Evolutionary conservation across 768 basidiomycete species (phyloP), one percentile per base, ranked within the genome.

Genomic region (Cantharellus anzutake): DNA sequence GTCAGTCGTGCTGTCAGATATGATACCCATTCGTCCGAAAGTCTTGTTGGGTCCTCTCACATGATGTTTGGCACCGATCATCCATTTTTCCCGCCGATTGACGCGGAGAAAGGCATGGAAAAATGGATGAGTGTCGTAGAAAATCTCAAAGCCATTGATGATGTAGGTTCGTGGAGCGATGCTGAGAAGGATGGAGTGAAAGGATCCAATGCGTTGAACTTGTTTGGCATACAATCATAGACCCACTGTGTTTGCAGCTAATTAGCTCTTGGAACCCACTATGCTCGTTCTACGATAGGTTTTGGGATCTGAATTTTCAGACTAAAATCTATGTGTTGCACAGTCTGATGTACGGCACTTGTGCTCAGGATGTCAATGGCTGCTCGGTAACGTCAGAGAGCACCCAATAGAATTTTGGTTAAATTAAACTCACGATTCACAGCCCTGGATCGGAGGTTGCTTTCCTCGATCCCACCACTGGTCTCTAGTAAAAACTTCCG

Each of bases 241-340:
- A 37, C 59, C 53, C 20, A 73, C 62, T 69, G 92, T 61, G 90
- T 92, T 67, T 74, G 76, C 63, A 66, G 84, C 59, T 35, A 59
- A 56, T 7, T 42, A 56, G 41, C 42, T 2, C 14, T 55, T 14
- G 52, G 38, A 14, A 55, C 11, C 5, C 41, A 57, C 60, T 5
- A 42, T 29, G 4, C 3, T 38, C 34, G 52, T 11, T 4, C 55
- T 35, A 3, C 40, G 3, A 40, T 5, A 35, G 11, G 11, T 37
- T 63, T 62, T 11, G 61, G 52, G n/a, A 55, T 77, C 71, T 93
- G 91, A 62, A 98, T 84, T 78, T 98, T 98, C 66, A 99, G 76
- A 66, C 91, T 96, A 70, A 93, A 99, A 70, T 98, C 96, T 63
- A 98, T 83, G 67, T 96, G 92, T 64, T 81, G 88, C 35, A 88